Evolutionary conservation across 2,329 filamentous ascomycete species (phyloP).

Genomic region (Apiospora aurea): DNA sequence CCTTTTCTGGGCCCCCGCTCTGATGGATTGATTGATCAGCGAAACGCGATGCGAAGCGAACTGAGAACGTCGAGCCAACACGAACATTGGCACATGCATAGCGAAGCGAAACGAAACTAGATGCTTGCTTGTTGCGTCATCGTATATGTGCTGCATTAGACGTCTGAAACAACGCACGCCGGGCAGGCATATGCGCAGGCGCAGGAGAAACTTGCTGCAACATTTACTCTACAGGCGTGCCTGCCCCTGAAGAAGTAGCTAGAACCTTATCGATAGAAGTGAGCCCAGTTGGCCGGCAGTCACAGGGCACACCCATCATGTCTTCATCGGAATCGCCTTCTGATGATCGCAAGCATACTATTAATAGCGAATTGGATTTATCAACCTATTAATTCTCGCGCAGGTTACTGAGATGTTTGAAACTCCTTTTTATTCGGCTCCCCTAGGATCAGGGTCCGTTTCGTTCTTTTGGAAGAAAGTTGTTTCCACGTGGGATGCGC

Average conservation of each 20-base stretch:
- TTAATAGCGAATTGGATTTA: too few species aligned
- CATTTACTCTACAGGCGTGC: not conserved
- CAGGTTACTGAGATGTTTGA: not conserved
- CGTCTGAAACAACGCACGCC: not conserved
- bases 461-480: not conserved
- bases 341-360: not conserved
- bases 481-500: not conserved
- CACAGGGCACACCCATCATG: not conserved
- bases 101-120: not conserved
- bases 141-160: not conserved
- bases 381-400: not conserved
- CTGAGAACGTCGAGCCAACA: not conserved
- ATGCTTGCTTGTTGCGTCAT: not conserved
- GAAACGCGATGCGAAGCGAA: not conserved
- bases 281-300: not conserved
- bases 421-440: not conserved
- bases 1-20: slow-evolving; percentile 33
- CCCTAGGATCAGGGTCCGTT: not conserved
- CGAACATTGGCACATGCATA: not conserved
- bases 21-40: slow-evolving; percentile 23
- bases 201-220: not conserved
- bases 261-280: not conserved
- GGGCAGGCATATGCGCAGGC: not conserved
- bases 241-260: not conserved
- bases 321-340: not conserved